A percentile compares a stretch with the other conserved stretches of the same genome.
These are phyloP conservation scores for Tetracladium maxilliforme DNA, from an alignment of 2,329 filamentous ascomycete genomes.

Conservation along the genomic window DNA sequence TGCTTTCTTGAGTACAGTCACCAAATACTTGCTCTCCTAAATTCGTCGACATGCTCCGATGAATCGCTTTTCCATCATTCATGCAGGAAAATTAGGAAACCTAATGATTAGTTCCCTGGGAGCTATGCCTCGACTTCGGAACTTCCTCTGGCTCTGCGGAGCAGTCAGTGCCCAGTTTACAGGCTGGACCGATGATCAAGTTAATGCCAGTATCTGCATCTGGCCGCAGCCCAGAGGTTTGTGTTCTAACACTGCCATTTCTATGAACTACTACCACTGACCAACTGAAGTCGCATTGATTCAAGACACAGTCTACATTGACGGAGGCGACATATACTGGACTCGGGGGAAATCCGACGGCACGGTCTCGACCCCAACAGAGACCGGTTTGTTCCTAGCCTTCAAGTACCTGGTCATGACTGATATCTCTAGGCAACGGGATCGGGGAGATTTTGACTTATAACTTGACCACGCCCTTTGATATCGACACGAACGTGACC, in stretches of 20 bases:
- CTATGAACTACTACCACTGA: conserved; percentile 9
- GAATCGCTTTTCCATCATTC: too few species aligned
- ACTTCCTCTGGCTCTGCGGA: conserved; percentile 7
- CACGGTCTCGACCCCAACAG: conserved; percentile 8
- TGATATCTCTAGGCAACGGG: conserved; percentile 27
- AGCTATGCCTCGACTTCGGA: too few species aligned
- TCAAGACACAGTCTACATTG: conserved; percentile 48
- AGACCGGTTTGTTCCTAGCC: conserved; percentile 24
- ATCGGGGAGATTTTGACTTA: conserved; percentile 38
- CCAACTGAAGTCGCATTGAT: conserved; percentile 33
- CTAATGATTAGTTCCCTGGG: too few species aligned
- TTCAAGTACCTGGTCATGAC: conserved; percentile 1
- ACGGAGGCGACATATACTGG: conserved; percentile 46
- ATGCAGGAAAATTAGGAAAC: too few species aligned
- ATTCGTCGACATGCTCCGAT: too few species aligned
- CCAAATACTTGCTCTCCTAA: too few species aligned
- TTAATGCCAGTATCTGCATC: conserved; percentile 42
- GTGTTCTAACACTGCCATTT: conserved; percentile 8
- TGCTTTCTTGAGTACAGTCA: too few species aligned
- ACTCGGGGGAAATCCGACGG: conserved; percentile 31
- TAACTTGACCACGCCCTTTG: conserved; percentile 42
- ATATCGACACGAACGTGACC: too few species aligned
- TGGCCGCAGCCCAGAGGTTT: conserved; percentile 31
- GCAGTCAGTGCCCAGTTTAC: conserved; percentile 21
- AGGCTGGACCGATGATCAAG: conserved; percentile 33